Conservation (phyloP, 2,329 filamentous ascomycete genomes). For the Pseudogymnoascus sp. region DNA sequence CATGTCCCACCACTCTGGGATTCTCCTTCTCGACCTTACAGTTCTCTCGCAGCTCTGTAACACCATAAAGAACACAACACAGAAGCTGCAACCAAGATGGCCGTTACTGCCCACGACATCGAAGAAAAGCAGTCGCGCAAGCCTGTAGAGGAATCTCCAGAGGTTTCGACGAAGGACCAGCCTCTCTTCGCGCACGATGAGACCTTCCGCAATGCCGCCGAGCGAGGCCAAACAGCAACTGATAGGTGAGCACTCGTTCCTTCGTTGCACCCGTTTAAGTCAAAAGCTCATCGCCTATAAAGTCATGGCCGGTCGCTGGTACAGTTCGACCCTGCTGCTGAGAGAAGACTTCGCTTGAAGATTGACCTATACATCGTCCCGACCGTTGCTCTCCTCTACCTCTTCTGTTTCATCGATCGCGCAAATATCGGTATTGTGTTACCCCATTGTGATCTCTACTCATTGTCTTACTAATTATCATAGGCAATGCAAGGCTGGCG, state of each 20-base stretch:
- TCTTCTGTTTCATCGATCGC: constrained; percentile 69
- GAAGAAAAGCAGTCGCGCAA: constrained; percentile 6
- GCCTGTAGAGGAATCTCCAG: background rate
- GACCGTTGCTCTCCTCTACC: constrained; percentile 56
- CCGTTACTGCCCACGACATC: background rate
- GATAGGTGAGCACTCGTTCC: constrained; percentile 18
- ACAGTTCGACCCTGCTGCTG: constrained; percentile 48
- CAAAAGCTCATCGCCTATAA: background rate
- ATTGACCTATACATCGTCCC: constrained; percentile 60
- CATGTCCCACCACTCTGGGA: background rate
- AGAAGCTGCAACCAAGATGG: background rate
- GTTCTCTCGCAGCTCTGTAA: background rate
- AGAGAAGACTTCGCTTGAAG: constrained; percentile 51
- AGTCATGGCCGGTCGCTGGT: constrained; percentile 44
- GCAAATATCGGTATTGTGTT: constrained; percentile 54
- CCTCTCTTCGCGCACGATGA: constrained; percentile 13
- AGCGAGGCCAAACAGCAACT: constrained; percentile 22
- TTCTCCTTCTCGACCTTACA: background rate
- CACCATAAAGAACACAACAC: background rate
- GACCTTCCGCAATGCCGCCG: constrained; percentile 21
- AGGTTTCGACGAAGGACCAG: background rate
- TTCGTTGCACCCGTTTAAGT: background rate
- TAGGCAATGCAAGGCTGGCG: constrained; percentile 61
- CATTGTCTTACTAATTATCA: background rate
- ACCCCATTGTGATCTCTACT: background rate